These are phyloP conservation scores for Calocybe gangraenosa DNA, from an alignment of 768 basidiomycete species.

Conservation along the genomic window DNA sequence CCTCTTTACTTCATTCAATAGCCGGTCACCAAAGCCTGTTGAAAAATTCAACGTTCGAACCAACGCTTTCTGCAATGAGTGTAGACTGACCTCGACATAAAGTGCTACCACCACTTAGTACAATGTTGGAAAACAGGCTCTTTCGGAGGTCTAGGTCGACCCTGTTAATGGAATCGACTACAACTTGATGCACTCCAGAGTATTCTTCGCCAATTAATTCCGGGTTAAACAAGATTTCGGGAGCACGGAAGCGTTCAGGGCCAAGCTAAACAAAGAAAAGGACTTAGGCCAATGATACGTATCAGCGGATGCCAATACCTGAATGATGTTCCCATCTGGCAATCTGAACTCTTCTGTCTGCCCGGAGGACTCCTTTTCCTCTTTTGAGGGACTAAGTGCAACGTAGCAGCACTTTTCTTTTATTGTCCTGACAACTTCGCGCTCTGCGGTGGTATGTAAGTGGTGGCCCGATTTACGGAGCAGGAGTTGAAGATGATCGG, in stretches of 20 bases:
- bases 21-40: slow-evolving; percentile 88
- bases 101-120: slow-evolving; percentile 94
- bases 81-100: slow-evolving; percentile 74
- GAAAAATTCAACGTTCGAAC: slow-evolving; percentile 7
- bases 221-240: slow-evolving; percentile 97
- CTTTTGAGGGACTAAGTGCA: slow-evolving; percentile 87
- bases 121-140: slow-evolving; percentile 93
- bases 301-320: slow-evolving; percentile 46
- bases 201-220: slow-evolving; percentile 96
- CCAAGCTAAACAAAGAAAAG: slow-evolving; percentile 62
- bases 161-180: slow-evolving; percentile 96
- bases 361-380: slow-evolving; percentile 85
- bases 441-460: slow-evolving; percentile 94
- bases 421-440: slow-evolving; percentile 93
- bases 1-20: slow-evolving; percentile 96
- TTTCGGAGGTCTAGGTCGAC: slow-evolving; percentile 96
- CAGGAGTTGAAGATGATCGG: slow-evolving; percentile 91
- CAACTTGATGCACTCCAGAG: slow-evolving; percentile 95
- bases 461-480: slow-evolving; percentile 93
- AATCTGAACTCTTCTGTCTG: slow-evolving; percentile 85
- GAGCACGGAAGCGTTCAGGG: slow-evolving; percentile 91
- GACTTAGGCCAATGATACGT: slow-evolving; percentile 12
- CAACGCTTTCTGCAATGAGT: slow-evolving; percentile 1
- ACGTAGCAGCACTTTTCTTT: slow-evolving; percentile 99
- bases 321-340: slow-evolving; percentile 92